These are phyloP conservation scores for Neodidymelliopsis sp. DNA, from an alignment of 2,329 filamentous ascomycete genomes.

Conservation along the genomic window DNA sequence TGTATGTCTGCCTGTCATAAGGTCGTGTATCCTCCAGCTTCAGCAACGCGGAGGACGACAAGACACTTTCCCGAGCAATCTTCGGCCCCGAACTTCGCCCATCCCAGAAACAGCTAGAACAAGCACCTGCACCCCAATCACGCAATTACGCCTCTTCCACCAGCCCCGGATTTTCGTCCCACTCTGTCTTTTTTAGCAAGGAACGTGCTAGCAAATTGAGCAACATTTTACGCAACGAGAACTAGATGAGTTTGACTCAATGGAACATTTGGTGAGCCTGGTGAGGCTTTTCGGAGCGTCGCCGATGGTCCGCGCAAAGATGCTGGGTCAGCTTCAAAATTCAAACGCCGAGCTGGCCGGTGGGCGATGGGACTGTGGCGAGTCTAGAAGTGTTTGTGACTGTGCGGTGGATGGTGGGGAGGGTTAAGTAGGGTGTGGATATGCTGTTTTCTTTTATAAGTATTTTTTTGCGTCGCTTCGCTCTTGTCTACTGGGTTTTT, in stretches of 20 bases:
- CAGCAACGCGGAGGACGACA: too few relatives aligned
- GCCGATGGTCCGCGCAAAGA: slow-evolving; percentile 13
- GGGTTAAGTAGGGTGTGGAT: not conserved
- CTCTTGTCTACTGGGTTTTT: not conserved
- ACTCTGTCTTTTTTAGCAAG: not conserved
- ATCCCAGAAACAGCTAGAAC: not conserved
- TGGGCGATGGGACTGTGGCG: slow-evolving; percentile 3
- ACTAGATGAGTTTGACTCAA: not conserved
- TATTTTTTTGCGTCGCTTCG: not conserved
- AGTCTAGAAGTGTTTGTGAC: slow-evolving; percentile 10
- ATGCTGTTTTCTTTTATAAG: not conserved
- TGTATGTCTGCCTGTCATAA: too few relatives aligned
- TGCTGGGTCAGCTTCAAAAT: slow-evolving; percentile 4
- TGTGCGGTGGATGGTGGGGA: not conserved
- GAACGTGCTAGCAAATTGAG: not conserved
- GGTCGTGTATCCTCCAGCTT: too few relatives aligned
- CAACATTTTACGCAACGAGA: slow-evolving; percentile 12
- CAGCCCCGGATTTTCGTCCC: slow-evolving; percentile 8
- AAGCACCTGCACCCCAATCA: slow-evolving; percentile 3
- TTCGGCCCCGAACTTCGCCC: slow-evolving; percentile 1
- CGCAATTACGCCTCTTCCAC: slow-evolving; percentile 12
- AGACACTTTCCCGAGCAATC: too few relatives aligned
- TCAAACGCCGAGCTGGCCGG: slow-evolving; percentile 14
- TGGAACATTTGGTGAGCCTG: slow-evolving; percentile 5
- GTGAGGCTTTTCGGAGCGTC: slow-evolving; percentile 14